A percentile compares a stretch with the other conserved stretches of the same genome.
Evolutionary conservation across 805 yeast genomes (phyloP).

Genomic region (Wickerhamiella brachini): DNA sequence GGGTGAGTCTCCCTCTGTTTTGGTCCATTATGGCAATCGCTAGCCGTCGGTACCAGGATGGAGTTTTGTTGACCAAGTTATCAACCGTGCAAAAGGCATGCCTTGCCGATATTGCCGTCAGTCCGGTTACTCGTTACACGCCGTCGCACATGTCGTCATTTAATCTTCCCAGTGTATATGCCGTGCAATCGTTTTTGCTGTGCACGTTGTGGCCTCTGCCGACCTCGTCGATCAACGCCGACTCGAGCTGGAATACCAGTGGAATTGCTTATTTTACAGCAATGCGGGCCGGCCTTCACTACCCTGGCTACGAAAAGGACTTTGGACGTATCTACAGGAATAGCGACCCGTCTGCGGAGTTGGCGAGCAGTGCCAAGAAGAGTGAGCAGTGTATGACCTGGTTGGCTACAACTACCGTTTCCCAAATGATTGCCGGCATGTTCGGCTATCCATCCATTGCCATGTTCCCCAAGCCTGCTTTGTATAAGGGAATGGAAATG

Average conservation of each 20-base stretch:
- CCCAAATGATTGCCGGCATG: constrained; percentile 80
- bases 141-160: constrained; percentile 47
- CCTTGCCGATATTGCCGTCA: constrained; percentile 74
- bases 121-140: constrained; percentile 69
- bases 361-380: constrained; percentile 8
- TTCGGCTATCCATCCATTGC: constrained; percentile 93
- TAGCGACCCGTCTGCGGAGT: constrained; percentile 18
- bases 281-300: constrained; percentile 77
- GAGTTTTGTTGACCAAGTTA: constrained; percentile 41
- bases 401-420: constrained; percentile 83
- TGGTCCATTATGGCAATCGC: constrained; percentile 90
- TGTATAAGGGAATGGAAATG: constrained; percentile 33
- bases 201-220: constrained; percentile 94
- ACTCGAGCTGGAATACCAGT: constrained; percentile 88
- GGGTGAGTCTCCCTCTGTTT: constrained; percentile 74
- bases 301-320: constrained; percentile 49
- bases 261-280: constrained; percentile 92
- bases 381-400: constrained; percentile 80
- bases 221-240: constrained; percentile 87
- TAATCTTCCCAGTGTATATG: constrained; percentile 81
- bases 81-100: constrained; percentile 62
- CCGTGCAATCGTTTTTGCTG: constrained; percentile 82
- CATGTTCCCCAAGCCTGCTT: constrained; percentile 61
- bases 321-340: constrained; percentile 34
- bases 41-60: constrained; percentile 42